Conservation (phyloP, 2,329 filamentous ascomycete species). For the Aspergillus fijiensis region DNA sequence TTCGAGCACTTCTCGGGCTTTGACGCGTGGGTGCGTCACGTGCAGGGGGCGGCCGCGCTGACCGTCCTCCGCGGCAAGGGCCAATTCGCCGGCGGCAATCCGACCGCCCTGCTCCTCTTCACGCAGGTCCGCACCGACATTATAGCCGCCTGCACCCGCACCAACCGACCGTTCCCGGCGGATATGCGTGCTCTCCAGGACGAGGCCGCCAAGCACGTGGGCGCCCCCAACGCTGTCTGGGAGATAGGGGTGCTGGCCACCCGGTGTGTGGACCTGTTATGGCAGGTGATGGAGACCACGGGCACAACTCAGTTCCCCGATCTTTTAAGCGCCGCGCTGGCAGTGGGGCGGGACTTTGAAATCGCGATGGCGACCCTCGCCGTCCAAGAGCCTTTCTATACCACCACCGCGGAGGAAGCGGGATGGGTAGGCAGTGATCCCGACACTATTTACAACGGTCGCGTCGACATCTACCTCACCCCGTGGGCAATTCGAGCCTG, state of each 20-base stretch:
- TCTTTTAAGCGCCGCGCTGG: conserved; percentile 16
- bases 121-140: conserved; percentile 28
- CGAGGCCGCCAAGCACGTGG: conserved; percentile 18
- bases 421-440: neutral
- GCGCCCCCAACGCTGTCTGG: conserved; percentile 18
- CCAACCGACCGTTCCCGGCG: conserved; percentile 15
- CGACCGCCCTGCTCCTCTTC: conserved; percentile 22
- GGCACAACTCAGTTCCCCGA: conserved; percentile 4
- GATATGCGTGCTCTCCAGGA: conserved; percentile 22
- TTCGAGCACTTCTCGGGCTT: conserved; percentile 28
- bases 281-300: conserved; percentile 3
- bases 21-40: conserved; percentile 25
- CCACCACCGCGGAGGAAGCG: neutral
- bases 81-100: conserved; percentile 20
- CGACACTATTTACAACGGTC: conserved; percentile 14
- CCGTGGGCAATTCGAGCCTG: conserved; percentile 23
- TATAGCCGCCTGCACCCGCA: conserved; percentile 18
- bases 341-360: conserved; percentile 13
- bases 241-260: conserved; percentile 18
- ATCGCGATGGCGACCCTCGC: neutral
- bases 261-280: conserved; percentile 16
- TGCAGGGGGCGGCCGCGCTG: conserved; percentile 26
- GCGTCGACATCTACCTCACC: conserved; percentile 16
- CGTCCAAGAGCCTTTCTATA: conserved; percentile 17
- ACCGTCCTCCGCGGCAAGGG: conserved; percentile 23